phyloP scores from a whole-genome alignment of 441 rosid genomes.

The Pelargonium citronellum region DNA sequence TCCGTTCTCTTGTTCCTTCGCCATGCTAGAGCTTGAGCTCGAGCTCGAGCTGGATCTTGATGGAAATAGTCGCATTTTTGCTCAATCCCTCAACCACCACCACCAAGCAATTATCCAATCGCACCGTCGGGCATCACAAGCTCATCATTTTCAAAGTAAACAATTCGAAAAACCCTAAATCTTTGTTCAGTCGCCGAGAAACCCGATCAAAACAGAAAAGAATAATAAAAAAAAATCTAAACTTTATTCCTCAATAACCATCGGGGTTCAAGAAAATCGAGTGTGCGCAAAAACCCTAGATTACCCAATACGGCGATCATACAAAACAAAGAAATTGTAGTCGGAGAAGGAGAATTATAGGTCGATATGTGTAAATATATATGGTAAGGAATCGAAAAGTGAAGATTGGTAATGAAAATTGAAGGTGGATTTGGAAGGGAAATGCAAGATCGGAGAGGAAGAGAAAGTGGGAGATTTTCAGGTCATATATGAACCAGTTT shows the following conservation, averaged over 20 bases:
- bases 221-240: background rate
- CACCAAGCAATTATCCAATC: slow-evolving; percentile 20
- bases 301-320: background rate
- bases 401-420: background rate
- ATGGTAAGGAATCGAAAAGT: background rate
- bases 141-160: slow-evolving; percentile 25
- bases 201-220: background rate
- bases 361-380: background rate
- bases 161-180: slow-evolving; percentile 3
- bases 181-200: background rate
- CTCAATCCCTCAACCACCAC: slow-evolving; percentile 2
- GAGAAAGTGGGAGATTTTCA: background rate
- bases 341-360: background rate
- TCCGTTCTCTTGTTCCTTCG: slow-evolving; percentile 40
- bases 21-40: slow-evolving; percentile 40
- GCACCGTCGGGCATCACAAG: slow-evolving; percentile 21
- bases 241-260: background rate
- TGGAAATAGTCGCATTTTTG: slow-evolving; percentile 64
- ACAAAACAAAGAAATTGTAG: background rate
- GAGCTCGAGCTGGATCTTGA: slow-evolving; percentile 12
- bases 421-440: background rate
- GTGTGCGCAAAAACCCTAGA: background rate
- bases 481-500: background rate
- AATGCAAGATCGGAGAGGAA: background rate
- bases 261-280: slow-evolving; percentile 1